These are phyloP conservation scores for Candida suzukii DNA, from an alignment of 805 yeast genomes.

Conservation along the genomic window DNA sequence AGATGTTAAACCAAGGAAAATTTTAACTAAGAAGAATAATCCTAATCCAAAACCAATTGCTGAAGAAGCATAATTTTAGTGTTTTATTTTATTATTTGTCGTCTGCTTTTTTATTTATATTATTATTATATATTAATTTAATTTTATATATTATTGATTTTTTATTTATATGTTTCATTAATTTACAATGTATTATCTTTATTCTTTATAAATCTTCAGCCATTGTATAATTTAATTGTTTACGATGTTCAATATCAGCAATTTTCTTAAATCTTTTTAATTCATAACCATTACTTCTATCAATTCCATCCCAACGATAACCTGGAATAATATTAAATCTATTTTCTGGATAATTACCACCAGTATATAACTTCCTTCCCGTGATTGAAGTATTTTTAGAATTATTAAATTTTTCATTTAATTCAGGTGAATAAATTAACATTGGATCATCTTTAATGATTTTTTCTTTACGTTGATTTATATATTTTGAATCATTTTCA, in stretches of 20 bases:
- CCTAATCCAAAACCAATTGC: no score
- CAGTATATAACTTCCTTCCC: slow-evolving; percentile 53
- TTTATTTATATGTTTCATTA: no score
- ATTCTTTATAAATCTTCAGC: slow-evolving; percentile 25
- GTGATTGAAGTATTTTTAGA: slow-evolving; percentile 19
- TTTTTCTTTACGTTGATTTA: slow-evolving; percentile 24
- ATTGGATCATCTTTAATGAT: slow-evolving; percentile 62
- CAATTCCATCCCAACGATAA: slow-evolving; percentile 85
- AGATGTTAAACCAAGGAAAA: neutral
- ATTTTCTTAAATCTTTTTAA: slow-evolving; percentile 43
- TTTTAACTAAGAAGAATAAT: no score
- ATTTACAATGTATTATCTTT: no score
- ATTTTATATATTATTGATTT: no score
- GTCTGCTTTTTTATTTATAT: no score
- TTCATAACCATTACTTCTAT: slow-evolving; percentile 86
- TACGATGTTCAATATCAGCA: slow-evolving; percentile 26
- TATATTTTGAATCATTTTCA: slow-evolving; percentile 33
- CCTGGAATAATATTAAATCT: slow-evolving; percentile 78
- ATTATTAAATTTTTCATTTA: slow-evolving; percentile 1
- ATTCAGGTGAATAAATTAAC: slow-evolving; percentile 32
- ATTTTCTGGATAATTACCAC: slow-evolving; percentile 55
- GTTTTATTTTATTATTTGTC: no score
- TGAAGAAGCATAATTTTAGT: no score
- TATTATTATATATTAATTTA: neutral
- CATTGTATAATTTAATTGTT: slow-evolving; percentile 26